Evolutionary conservation across 192 early-diverging fungal species (phyloP).

Genomic region (Helicostylum pulchrum): DNA sequence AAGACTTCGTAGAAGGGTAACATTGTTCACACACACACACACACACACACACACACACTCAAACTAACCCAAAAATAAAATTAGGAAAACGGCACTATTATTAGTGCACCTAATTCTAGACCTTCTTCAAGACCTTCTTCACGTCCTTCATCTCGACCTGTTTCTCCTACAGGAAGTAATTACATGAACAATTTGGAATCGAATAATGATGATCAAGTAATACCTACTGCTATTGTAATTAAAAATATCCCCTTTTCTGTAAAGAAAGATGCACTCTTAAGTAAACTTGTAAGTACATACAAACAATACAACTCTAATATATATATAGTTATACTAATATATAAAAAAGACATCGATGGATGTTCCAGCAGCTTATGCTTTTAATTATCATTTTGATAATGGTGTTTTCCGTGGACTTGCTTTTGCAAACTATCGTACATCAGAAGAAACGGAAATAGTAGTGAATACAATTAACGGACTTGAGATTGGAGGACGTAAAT

Average conservation of each 20-base stretch:
- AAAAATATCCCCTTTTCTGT: slow-evolving; percentile 82
- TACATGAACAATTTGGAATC: not conserved
- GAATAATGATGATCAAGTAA: slow-evolving; percentile 28
- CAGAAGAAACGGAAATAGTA: slow-evolving; percentile 71
- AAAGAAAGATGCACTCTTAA: slow-evolving; percentile 72
- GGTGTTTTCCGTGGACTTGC: slow-evolving; percentile 77
- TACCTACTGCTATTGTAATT: slow-evolving; percentile 76
- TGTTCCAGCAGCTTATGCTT: slow-evolving; percentile 73
- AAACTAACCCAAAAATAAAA: not conserved
- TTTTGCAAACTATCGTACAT: slow-evolving; percentile 78
- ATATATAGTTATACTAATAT: too few relatives aligned
- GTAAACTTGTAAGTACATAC: slow-evolving; percentile 62
- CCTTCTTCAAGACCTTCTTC: slow-evolving; percentile 15
- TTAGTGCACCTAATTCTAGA: slow-evolving; percentile 1
- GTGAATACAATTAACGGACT: slow-evolving; percentile 68
- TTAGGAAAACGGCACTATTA: not conserved
- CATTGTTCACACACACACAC: too few relatives aligned
- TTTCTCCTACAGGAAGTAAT: not conserved
- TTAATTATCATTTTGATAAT: slow-evolving; percentile 83
- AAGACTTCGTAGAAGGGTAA: not conserved
- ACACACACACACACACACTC: not conserved
- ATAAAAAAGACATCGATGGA: slow-evolving; percentile 50
- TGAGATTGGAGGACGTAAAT: slow-evolving; percentile 65
- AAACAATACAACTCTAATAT: too few relatives aligned
- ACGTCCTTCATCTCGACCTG: slow-evolving; percentile 17